Percentiles rank a stretch among this genome's conserved stretches.
Evolutionary conservation across 1,139 yeast species (phyloP).

Genomic region (Hyphopichia fennica): DNA sequence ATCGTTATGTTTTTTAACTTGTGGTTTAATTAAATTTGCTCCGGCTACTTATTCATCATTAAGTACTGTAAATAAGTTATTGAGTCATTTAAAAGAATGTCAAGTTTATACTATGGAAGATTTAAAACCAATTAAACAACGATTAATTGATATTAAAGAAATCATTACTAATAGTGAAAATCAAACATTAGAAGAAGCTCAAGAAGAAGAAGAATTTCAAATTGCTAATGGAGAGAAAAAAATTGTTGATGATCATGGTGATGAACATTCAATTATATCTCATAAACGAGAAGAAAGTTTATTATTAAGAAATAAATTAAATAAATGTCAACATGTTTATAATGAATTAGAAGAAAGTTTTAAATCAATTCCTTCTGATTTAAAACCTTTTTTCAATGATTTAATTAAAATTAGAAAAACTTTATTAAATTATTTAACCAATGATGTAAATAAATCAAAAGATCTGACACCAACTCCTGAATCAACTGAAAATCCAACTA

Average conservation of each 20-base stretch:
- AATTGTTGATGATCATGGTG: slow-evolving; percentile 9
- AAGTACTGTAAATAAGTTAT: slow-evolving; percentile 76
- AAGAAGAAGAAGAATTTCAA: slow-evolving; percentile 14
- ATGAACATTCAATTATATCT: slow-evolving; percentile 6
- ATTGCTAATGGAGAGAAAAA: slow-evolving; percentile 5
- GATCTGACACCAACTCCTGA: slow-evolving; percentile 1
- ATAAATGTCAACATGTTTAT: slow-evolving; percentile 57
- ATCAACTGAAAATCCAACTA: slow-evolving; percentile 1
- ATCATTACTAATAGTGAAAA: slow-evolving; percentile 54
- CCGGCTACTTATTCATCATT: slow-evolving; percentile 93
- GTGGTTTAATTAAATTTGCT: slow-evolving; percentile 85
- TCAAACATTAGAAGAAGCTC: slow-evolving; percentile 26
- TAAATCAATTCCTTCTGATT: slow-evolving; percentile 55
- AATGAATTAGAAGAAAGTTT: slow-evolving; percentile 52
- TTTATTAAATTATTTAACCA: slow-evolving; percentile 36
- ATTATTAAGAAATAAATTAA: slow-evolving; percentile 57
- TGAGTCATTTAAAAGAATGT: slow-evolving; percentile 79
- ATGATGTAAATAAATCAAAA: slow-evolving; percentile 8
- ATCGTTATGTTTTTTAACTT: slow-evolving; percentile 83
- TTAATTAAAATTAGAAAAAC: slow-evolving; percentile 38
- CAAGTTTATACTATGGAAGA: slow-evolving; percentile 83
- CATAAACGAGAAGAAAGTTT: slow-evolving; percentile 56
- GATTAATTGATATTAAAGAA: slow-evolving; percentile 65
- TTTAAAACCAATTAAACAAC: slow-evolving; percentile 67
- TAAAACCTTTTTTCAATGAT: slow-evolving; percentile 51